Evolutionary conservation across 176 grass and related monocot species (phyloP).

Genomic region (Juncus inflexus): DNA sequence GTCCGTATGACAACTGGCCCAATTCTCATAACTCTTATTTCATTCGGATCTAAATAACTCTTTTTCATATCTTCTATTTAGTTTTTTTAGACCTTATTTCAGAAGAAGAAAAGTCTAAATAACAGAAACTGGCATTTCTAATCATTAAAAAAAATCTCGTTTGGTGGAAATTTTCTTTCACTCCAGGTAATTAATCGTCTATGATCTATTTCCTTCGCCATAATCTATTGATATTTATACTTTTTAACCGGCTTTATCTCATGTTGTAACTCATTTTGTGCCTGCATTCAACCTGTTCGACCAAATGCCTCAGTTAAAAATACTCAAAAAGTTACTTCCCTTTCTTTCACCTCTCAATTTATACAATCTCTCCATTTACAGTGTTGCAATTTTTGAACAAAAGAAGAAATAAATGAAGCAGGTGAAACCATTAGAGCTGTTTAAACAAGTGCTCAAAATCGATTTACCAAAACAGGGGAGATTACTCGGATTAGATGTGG

Average conservation of each 20-base stretch:
- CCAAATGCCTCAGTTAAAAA: slow-evolving; percentile 16
- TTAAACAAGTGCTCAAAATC: slow-evolving; percentile 49
- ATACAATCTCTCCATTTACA: background rate
- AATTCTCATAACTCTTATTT: too few relatives aligned
- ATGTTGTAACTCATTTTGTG: background rate
- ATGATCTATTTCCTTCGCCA: background rate
- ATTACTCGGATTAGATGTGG: slow-evolving; percentile 82
- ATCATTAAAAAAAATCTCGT: background rate
- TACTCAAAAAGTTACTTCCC: background rate
- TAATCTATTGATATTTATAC: background rate
- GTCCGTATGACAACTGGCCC: too few relatives aligned
- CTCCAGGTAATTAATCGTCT: background rate
- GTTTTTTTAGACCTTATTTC: too few relatives aligned
- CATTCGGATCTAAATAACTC: too few relatives aligned
- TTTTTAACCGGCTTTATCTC: background rate
- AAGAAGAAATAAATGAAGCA: slow-evolving; percentile 50
- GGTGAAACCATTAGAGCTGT: slow-evolving; percentile 46
- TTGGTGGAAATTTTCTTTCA: slow-evolving; percentile 1
- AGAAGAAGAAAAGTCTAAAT: too few relatives aligned
- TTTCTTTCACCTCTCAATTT: background rate
- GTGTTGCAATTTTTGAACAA: slow-evolving; percentile 1
- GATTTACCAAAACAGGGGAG: slow-evolving; percentile 25
- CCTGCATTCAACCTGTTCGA: background rate
- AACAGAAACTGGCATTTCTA: too few relatives aligned
- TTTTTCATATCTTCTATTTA: too few relatives aligned